phyloP scores from a whole-genome alignment of 2,329 filamentous ascomycete genomes.

The Sphaerulina vaccinii region DNA sequence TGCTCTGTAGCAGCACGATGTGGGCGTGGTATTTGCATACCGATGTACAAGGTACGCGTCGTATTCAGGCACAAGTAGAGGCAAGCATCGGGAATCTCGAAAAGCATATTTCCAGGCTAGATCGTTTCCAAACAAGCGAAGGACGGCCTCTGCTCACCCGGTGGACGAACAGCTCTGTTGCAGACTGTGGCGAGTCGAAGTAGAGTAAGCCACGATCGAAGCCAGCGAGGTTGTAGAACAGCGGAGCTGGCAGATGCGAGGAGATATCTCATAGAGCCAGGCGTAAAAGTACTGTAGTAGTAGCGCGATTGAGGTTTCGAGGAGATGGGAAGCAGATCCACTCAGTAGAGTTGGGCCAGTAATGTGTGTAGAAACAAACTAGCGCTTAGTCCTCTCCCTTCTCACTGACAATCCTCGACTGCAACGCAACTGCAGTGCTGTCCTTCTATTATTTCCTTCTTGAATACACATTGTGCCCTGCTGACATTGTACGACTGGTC shows the following conservation, averaged over 20 bases:
- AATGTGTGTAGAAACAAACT: too few species aligned
- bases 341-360: too few species aligned
- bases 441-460: not conserved
- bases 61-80: not conserved
- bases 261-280: too few species aligned
- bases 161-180: too few species aligned
- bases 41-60: not conserved
- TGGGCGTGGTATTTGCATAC: too few species aligned
- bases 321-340: too few species aligned
- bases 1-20: not conserved
- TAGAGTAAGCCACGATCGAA: too few species aligned
- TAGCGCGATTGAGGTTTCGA: too few species aligned
- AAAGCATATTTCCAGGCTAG: not conserved
- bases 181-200: too few species aligned
- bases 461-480: not conserved
- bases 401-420: not conserved
- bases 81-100: not conserved
- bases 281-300: too few species aligned
- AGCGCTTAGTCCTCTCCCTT: not conserved
- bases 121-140: not conserved
- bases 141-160: not conserved
- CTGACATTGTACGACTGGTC: not conserved
- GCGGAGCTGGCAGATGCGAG: too few species aligned
- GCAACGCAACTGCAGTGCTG: constrained; percentile 1
- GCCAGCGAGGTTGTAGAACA: too few species aligned